A percentile compares a stretch with the other conserved stretches of the same genome.
phyloP scores from a whole-genome alignment of 2,329 filamentous ascomycete genomes.

The Davidsoniella neocaledoniae region DNA sequence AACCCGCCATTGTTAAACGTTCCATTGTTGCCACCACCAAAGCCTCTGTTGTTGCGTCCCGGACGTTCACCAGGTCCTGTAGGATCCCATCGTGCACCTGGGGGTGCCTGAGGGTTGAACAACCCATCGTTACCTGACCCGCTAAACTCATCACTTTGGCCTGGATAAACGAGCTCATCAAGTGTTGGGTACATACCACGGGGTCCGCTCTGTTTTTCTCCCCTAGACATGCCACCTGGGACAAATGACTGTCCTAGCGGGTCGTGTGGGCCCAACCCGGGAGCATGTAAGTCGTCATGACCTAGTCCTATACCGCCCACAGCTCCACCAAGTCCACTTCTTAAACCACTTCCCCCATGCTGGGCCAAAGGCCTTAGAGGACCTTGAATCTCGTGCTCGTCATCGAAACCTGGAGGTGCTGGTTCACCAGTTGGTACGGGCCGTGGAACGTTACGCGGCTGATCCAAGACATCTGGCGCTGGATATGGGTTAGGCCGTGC shows the following conservation, averaged over 20 bases:
- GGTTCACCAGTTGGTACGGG: constrained; percentile 55
- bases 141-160: constrained; percentile 48
- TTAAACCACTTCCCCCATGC: constrained; percentile 17
- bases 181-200: constrained; percentile 89
- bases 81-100: constrained; percentile 84
- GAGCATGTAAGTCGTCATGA: constrained; percentile 74
- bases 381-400: constrained; percentile 70
- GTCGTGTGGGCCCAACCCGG: constrained; percentile 70
- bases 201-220: constrained; percentile 20
- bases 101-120: constrained; percentile 49
- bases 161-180: constrained; percentile 89
- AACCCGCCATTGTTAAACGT: constrained; percentile 16
- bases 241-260: constrained; percentile 55
- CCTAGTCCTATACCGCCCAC: constrained; percentile 54
- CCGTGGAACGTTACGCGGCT: constrained; percentile 18
- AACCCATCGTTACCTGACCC: constrained; percentile 23
- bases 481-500: constrained; percentile 24
- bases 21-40: constrained; percentile 19
- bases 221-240: constrained; percentile 35
- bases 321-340: constrained; percentile 19
- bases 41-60: constrained; percentile 15
- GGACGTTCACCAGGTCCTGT: constrained; percentile 42
- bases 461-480: constrained; percentile 14
- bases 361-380: constrained; percentile 34
- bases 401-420: constrained; percentile 78